phyloP scores from a whole-genome alignment of 345 rosid genomes.

The Eucalyptus erythrocorys region DNA sequence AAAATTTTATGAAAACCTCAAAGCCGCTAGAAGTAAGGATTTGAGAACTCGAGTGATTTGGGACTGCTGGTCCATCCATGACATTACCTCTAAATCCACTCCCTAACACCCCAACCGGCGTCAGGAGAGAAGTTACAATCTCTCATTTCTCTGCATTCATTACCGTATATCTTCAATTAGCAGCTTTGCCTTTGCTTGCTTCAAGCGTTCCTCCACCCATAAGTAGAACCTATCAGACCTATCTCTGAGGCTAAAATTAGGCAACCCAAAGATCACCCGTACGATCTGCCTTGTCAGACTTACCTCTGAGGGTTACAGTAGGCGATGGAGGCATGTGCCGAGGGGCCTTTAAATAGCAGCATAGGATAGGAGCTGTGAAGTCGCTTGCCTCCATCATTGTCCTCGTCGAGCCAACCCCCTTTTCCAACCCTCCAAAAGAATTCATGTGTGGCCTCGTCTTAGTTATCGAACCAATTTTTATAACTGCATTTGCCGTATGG shows the following conservation, averaged over 20 bases:
- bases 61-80: rapidly evolving
- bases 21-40: rapidly evolving
- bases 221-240: background rate
- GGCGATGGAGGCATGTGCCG: background rate
- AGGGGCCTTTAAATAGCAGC: background rate
- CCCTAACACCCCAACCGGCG: background rate
- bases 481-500: background rate
- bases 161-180: background rate
- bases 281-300: background rate
- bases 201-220: background rate
- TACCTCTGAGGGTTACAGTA: background rate
- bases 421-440: background rate
- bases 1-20: too few species aligned
- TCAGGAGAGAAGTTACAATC: rapidly evolving
- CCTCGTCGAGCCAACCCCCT: background rate
- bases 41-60: too few species aligned
- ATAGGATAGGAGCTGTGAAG: background rate
- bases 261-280: background rate
- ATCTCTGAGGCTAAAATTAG: background rate
- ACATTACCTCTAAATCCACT: background rate
- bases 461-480: too few species aligned
- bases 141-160: background rate
- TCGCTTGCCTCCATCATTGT: background rate
- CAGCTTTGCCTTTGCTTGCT: background rate
- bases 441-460: rapidly evolving